phyloP scores from a whole-genome alignment of 805 yeast genomes.

The Zygosaccharomyces lentus region DNA sequence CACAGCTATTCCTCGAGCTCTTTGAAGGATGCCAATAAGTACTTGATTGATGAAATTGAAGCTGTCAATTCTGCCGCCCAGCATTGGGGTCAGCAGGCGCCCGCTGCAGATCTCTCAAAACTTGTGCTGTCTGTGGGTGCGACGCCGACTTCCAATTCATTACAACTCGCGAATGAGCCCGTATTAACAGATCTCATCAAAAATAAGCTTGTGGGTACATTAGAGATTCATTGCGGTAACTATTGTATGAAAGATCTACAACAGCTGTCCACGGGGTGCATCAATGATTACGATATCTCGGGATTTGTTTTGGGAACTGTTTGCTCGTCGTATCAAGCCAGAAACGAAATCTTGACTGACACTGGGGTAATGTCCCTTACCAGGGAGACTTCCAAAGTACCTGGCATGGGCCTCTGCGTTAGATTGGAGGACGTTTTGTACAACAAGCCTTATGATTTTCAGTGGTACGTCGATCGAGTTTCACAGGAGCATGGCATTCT shows the following conservation, averaged over 20 bases:
- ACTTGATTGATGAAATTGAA: constrained; percentile 51
- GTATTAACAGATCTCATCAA: constrained; percentile 11
- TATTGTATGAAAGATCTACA: constrained; percentile 71
- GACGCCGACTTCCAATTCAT: constrained; percentile 72
- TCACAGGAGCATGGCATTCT: constrained; percentile 81
- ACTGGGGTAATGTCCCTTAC: constrained; percentile 71
- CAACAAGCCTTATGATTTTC: constrained; percentile 41
- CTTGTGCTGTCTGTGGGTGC: constrained; percentile 71
- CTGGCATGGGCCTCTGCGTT: constrained; percentile 51
- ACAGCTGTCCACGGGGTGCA: constrained; percentile 66
- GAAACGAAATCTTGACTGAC: constrained; percentile 56
- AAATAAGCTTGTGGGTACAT: constrained; percentile 36
- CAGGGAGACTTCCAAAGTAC: constrained; percentile 54
- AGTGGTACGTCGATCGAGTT: constrained; percentile 62
- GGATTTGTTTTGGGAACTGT: constrained; percentile 55
- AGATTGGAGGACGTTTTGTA: constrained; percentile 28
- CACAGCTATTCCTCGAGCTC: constrained; percentile 56
- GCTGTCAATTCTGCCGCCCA: constrained; percentile 53
- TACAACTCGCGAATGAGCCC: constrained; percentile 19
- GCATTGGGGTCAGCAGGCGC: constrained; percentile 25
- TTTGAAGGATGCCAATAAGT: constrained; percentile 43
- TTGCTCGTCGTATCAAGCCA: constrained; percentile 51
- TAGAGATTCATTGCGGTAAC: constrained; percentile 82
- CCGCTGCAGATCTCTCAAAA: constrained; percentile 34
- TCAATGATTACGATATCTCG: constrained; percentile 44